Evolutionary conservation across 345 rosid genomes (phyloP).

Genomic region (Salix viminalis): DNA sequence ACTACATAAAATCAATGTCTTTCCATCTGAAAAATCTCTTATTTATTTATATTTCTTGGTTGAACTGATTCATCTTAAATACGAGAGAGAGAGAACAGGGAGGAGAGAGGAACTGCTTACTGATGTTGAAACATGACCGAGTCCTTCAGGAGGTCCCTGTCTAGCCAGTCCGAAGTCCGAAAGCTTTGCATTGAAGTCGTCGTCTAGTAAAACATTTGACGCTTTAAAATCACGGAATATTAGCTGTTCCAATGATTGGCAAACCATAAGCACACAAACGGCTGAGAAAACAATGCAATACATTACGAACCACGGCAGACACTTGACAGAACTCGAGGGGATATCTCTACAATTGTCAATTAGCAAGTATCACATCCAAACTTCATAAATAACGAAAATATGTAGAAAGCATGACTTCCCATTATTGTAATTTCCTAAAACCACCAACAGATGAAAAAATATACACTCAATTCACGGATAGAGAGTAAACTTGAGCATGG

Average conservation of each 20-base stretch:
- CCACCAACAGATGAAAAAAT: background rate
- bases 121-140: slow-evolving; percentile 76
- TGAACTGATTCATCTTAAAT: background rate
- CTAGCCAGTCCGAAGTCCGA: slow-evolving; percentile 96
- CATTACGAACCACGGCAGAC: background rate
- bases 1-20: background rate
- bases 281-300: background rate
- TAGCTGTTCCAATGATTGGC: slow-evolving; percentile 41
- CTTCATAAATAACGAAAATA: background rate
- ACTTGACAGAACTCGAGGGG: background rate
- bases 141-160: slow-evolving; percentile 88
- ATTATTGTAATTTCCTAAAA: background rate
- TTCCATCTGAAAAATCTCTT: background rate
- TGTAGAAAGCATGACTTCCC: background rate
- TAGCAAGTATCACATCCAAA: background rate
- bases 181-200: slow-evolving; percentile 80
- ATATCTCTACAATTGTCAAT: background rate
- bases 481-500: background rate
- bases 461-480: background rate
- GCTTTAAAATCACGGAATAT: slow-evolving; percentile 91
- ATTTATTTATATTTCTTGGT: background rate
- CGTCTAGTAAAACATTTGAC: slow-evolving; percentile 81
- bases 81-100: background rate
- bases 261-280: slow-evolving; percentile 12
- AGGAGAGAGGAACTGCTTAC: slow-evolving; percentile 41